phyloP scores from a whole-genome alignment of 768 basidiomycete species.

The Mycena polygramma region DNA sequence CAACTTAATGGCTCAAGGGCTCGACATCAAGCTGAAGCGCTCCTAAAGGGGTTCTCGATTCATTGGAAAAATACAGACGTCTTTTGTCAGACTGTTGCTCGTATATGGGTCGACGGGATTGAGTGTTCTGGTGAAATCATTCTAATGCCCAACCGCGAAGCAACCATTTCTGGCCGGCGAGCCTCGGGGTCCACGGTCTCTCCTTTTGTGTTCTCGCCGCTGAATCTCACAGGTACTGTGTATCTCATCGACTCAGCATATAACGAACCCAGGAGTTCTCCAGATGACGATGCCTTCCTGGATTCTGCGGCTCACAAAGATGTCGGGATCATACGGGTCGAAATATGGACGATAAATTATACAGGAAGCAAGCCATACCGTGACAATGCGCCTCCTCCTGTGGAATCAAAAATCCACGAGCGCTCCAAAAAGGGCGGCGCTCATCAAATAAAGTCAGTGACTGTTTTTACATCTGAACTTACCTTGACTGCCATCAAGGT shows the following conservation, averaged over 20 bases:
- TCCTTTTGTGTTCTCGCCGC: slow-evolving; percentile 27
- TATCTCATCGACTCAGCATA: background rate
- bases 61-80: slow-evolving; percentile 36
- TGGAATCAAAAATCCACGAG: slow-evolving; percentile 32
- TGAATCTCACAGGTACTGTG: slow-evolving; percentile 31
- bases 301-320: slow-evolving; percentile 19
- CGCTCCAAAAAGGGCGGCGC: slow-evolving; percentile 31
- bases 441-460: slow-evolving; percentile 33
- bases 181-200: slow-evolving; percentile 16
- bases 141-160: slow-evolving; percentile 21
- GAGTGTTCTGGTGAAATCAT: slow-evolving; percentile 35
- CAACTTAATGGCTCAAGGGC: too few relatives aligned
- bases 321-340: slow-evolving; percentile 27
- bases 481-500: slow-evolving; percentile 3
- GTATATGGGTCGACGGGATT: slow-evolving; percentile 34
- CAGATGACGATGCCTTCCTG: slow-evolving; percentile 34
- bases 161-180: slow-evolving; percentile 23
- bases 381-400: background rate
- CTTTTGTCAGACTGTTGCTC: slow-evolving; percentile 29
- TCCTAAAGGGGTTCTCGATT: slow-evolving; percentile 28
- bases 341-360: slow-evolving; percentile 35
- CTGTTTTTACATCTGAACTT: background rate
- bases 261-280: background rate
- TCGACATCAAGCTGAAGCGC: background rate
- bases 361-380: slow-evolving; percentile 17